phyloP scores from a whole-genome alignment of 2,329 filamentous ascomycete species.

The Colletotrichum tropicicola region DNA sequence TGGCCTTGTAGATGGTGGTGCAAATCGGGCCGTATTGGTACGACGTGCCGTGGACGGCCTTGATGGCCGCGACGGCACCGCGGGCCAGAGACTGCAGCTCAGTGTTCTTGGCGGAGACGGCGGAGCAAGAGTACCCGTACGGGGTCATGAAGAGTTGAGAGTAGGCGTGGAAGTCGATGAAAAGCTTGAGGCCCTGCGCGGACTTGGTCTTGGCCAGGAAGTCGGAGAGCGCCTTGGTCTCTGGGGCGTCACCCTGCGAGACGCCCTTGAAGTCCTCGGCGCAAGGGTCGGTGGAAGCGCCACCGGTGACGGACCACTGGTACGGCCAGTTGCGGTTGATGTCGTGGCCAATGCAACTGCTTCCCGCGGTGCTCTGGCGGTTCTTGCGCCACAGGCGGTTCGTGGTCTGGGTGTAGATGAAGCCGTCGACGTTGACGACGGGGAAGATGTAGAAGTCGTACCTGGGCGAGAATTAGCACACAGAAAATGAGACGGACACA shows the following conservation, averaged over 20 bases:
- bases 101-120: constrained; percentile 53
- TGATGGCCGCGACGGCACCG: constrained; percentile 60
- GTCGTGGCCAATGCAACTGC: constrained; percentile 52
- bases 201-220: constrained; percentile 36
- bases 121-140: constrained; percentile 68
- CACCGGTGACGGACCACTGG: constrained; percentile 52
- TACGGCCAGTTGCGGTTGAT: constrained; percentile 63
- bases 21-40: constrained; percentile 63
- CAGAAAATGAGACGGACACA: too few relatives aligned
- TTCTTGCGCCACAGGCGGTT: constrained; percentile 65
- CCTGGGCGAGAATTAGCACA: too few relatives aligned
- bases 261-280: constrained; percentile 49
- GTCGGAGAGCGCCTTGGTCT: constrained; percentile 52
- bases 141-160: constrained; percentile 60
- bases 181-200: constrained; percentile 58
- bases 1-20: constrained; percentile 67
- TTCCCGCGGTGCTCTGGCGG: constrained; percentile 45
- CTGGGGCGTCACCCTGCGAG: constrained; percentile 49
- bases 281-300: constrained; percentile 55
- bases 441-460: constrained; percentile 69
- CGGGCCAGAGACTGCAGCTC: constrained; percentile 58
- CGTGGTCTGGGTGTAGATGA: constrained; percentile 60
- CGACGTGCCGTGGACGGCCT: constrained; percentile 45
- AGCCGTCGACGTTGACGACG: constrained; percentile 58
- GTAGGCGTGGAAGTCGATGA: constrained; percentile 68